phyloP scores from a whole-genome alignment of 495 filamentous ascomycete genomes.

The Neurospora cerealis region DNA sequence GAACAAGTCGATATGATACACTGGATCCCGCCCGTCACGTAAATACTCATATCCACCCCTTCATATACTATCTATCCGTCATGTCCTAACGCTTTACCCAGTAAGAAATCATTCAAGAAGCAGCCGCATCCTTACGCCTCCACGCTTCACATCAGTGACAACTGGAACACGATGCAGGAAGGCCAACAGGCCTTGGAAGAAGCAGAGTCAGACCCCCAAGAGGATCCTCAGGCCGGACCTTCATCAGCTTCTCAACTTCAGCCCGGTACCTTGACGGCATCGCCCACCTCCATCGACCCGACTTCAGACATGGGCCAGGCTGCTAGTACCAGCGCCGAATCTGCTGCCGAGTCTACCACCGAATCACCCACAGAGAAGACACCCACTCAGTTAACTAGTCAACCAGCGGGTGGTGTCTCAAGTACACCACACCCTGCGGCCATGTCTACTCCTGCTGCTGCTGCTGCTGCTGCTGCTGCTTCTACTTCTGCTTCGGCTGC shows the following conservation, averaged over 20 bases:
- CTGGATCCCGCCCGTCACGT: background rate
- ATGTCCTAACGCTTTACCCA: background rate
- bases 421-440: background rate
- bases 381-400: background rate
- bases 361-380: background rate
- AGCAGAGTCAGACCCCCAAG: background rate
- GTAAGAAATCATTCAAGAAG: background rate
- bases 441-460: background rate
- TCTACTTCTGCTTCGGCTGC: background rate
- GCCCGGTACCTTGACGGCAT: conserved; percentile 7
- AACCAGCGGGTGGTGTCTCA: background rate
- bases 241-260: background rate
- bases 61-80: background rate
- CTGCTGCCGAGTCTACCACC: background rate
- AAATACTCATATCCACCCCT: background rate
- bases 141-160: background rate
- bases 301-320: background rate
- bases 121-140: background rate
- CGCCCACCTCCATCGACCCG: conserved; percentile 9
- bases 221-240: background rate
- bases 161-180: background rate
- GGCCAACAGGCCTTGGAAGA: background rate
- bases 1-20: background rate
- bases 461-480: background rate
- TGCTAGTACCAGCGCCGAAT: background rate